These are phyloP conservation scores for Colletotrichum costaricense DNA, from an alignment of 2,329 filamentous ascomycete species.

Conservation along the genomic window DNA sequence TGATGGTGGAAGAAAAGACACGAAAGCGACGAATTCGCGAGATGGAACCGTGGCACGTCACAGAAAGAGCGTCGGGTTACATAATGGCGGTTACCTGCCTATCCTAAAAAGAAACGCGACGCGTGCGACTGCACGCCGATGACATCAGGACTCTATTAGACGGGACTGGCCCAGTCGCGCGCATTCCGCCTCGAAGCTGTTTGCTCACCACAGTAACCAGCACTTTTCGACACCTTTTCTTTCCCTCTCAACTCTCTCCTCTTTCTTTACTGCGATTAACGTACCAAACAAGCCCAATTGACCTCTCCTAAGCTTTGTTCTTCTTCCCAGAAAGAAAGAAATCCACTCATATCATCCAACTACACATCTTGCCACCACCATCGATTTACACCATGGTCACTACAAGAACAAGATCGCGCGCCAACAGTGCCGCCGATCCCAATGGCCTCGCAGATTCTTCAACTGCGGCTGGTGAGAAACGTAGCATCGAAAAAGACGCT, in stretches of 20 bases:
- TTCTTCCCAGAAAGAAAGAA: background rate
- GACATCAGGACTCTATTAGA: conserved; percentile 28
- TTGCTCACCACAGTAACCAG: background rate
- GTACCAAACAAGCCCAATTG: background rate
- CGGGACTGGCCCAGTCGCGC: background rate
- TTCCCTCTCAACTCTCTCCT: background rate
- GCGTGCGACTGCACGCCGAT: conserved; percentile 25
- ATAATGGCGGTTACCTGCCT: conserved; percentile 30
- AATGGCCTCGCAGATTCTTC: background rate
- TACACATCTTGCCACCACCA: background rate
- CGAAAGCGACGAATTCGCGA: background rate
- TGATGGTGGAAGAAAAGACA: background rate
- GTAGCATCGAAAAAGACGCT: conserved; percentile 9
- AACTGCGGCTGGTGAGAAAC: conserved; percentile 29
- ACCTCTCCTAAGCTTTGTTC: background rate
- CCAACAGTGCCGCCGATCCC: conserved; percentile 2
- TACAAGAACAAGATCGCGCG: conserved; percentile 17
- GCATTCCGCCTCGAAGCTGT: background rate
- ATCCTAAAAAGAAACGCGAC: conserved; percentile 31
- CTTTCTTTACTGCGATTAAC: background rate
- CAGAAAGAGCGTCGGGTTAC: conserved; percentile 14
- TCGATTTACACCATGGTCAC: conserved; percentile 11
- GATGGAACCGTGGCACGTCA: background rate
- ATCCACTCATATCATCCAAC: background rate
- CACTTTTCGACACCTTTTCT: background rate